These are phyloP conservation scores for Chalciporus sphaerocephalus DNA, from an alignment of 768 basidiomycete species.

Conservation along the genomic window DNA sequence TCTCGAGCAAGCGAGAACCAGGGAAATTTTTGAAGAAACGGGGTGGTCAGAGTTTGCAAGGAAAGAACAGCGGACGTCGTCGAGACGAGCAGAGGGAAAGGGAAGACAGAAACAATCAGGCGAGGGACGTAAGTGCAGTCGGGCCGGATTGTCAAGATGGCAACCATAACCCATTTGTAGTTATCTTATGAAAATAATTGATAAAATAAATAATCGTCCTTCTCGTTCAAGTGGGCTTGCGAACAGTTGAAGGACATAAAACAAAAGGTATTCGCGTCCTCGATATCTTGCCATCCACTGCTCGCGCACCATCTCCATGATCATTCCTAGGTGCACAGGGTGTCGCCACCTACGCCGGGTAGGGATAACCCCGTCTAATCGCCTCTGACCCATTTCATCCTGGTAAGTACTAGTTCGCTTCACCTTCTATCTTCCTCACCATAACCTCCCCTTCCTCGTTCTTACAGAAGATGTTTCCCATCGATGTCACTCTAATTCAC, in stretches of 20 bases:
- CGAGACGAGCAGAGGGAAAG: background rate
- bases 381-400: background rate
- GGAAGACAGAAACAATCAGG: too few species aligned
- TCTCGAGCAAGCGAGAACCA: background rate
- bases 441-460: background rate
- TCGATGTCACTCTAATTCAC: constrained; percentile 29
- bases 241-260: too few species aligned
- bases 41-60: background rate
- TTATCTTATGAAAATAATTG: background rate
- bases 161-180: background rate
- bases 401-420: background rate
- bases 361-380: constrained; percentile 1
- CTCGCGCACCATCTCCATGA: constrained; percentile 2
- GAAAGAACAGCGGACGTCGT: background rate
- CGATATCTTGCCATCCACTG: background rate
- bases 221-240: too few species aligned
- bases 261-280: background rate
- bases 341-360: background rate
- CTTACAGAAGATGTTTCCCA: constrained; percentile 9
- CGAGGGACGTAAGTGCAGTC: too few species aligned
- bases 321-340: background rate
- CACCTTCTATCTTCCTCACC: background rate
- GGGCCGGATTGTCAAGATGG: background rate
- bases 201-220: background rate
- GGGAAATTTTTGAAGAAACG: too few species aligned